Evolutionary conservation across 2,329 filamentous ascomycete genomes (phyloP).

Genomic region (Chalaropsis thielavioides): DNA sequence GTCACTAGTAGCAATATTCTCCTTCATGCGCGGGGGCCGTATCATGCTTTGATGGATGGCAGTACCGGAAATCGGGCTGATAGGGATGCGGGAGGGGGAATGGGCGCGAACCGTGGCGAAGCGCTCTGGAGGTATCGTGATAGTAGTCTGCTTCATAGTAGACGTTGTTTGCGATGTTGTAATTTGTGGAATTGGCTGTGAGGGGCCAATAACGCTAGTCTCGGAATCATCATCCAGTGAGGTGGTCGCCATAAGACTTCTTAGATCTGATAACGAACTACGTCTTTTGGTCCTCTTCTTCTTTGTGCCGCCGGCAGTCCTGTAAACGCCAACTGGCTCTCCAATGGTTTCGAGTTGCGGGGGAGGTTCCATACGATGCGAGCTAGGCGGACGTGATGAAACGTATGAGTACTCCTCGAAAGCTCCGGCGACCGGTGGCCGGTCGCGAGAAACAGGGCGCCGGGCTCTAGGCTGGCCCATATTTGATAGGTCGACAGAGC

Average conservation of each 20-base stretch:
- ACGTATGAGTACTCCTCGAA: slow-evolving; percentile 38
- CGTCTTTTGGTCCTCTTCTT: slow-evolving; percentile 60
- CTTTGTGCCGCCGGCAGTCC: slow-evolving; percentile 25
- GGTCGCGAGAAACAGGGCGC: slow-evolving; percentile 43
- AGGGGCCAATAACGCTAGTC: slow-evolving; percentile 12
- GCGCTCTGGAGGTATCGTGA: slow-evolving; percentile 16
- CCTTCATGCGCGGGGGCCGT: slow-evolving; percentile 35
- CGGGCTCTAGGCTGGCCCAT: slow-evolving; percentile 24
- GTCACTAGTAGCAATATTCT: slow-evolving; percentile 27
- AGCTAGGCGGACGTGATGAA: slow-evolving; percentile 37
- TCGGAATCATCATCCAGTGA: slow-evolving; percentile 29
- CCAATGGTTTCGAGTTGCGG: slow-evolving; percentile 45
- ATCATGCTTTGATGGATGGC: slow-evolving; percentile 20
- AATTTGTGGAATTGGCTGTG: slow-evolving; percentile 12
- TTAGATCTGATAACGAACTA: slow-evolving; percentile 82
- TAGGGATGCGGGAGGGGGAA: slow-evolving; percentile 37
- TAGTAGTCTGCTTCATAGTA: slow-evolving; percentile 16
- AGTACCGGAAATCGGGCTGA: slow-evolving; percentile 31
- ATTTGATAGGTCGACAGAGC: slow-evolving; percentile 53
- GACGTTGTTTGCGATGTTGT: slow-evolving; percentile 15
- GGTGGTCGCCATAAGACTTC: slow-evolving; percentile 49
- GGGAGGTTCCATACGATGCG: slow-evolving; percentile 34
- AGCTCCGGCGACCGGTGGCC: slow-evolving; percentile 45
- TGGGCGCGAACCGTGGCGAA: slow-evolving; percentile 22
- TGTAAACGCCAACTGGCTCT: slow-evolving; percentile 35